Conservation (phyloP, 2,329 filamentous ascomycete genomes). For the Fusarium chlamydosporum region DNA sequence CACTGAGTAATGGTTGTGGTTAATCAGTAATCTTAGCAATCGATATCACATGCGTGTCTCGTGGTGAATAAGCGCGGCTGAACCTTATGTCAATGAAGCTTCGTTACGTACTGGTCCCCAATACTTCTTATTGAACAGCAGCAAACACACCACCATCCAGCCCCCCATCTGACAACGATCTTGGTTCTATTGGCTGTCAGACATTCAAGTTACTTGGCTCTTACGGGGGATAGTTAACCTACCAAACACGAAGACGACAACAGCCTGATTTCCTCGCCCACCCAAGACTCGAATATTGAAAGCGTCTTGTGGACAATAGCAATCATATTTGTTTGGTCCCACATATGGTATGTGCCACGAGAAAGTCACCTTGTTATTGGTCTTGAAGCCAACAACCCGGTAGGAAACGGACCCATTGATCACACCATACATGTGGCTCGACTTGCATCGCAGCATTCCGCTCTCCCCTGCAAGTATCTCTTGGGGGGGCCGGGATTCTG, state of each 20-base stretch:
- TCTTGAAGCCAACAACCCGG: conserved; percentile 7
- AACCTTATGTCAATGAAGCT: background rate
- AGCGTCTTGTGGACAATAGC: background rate
- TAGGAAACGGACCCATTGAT: conserved; percentile 24
- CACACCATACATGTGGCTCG: conserved; percentile 7
- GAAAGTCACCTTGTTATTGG: conserved; percentile 8
- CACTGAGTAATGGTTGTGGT: background rate
- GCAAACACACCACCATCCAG: conserved; percentile 7
- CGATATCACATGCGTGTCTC: background rate
- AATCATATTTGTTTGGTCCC: conserved; percentile 14
- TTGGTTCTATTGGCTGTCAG: conserved; percentile 6
- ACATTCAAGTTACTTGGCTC: no score
- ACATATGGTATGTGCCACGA: conserved; percentile 18
- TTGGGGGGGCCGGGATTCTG: background rate
- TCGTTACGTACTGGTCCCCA: background rate
- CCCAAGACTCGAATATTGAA: conserved; percentile 17
- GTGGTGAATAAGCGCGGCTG: background rate
- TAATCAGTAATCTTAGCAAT: background rate
- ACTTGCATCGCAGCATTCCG: conserved; percentile 30
- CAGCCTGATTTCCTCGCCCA: background rate
- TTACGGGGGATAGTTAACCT: background rate
- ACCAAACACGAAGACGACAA: conserved; percentile 28
- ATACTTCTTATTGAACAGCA: conserved; percentile 1
- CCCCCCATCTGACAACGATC: background rate
- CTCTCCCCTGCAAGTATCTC: conserved; percentile 26